Evolutionary conservation across 352 stramenopile species (phyloP).

Genomic region (Phytophthora syringae): DNA sequence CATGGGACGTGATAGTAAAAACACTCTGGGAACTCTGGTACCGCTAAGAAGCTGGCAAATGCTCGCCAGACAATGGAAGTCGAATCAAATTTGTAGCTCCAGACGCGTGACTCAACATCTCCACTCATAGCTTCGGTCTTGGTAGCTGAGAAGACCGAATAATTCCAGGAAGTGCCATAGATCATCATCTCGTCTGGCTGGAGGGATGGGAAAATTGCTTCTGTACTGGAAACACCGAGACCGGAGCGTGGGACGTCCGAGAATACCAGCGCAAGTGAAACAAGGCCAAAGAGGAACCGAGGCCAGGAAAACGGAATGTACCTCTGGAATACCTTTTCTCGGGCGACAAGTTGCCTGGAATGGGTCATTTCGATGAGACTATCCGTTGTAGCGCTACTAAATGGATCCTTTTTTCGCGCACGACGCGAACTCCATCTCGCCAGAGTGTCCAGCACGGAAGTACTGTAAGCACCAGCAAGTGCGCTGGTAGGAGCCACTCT

Average conservation of each 20-base stretch:
- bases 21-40: slow-evolving; percentile 29
- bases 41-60: slow-evolving; percentile 23
- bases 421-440: too few species aligned
- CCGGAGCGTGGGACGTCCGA: slow-evolving; percentile 36
- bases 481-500: too few species aligned
- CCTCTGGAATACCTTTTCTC: slow-evolving; percentile 19
- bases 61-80: slow-evolving; percentile 33
- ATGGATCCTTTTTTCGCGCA: too few species aligned
- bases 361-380: too few species aligned
- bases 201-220: slow-evolving; percentile 13
- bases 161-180: slow-evolving; percentile 31
- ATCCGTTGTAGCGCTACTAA: too few species aligned
- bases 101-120: slow-evolving; percentile 15
- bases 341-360: slow-evolving; percentile 11
- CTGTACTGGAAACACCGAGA: slow-evolving; percentile 13
- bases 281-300: slow-evolving; percentile 8
- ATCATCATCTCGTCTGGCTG: slow-evolving; percentile 31
- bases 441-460: too few species aligned
- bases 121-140: slow-evolving; percentile 7
- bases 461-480: too few species aligned
- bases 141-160: slow-evolving; percentile 20
- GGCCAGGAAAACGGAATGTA: slow-evolving; percentile 23
- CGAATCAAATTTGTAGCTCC: slow-evolving; percentile 48
- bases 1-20: slow-evolving; percentile 23
- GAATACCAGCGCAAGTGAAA: slow-evolving; percentile 34